A percentile compares a stretch with the other conserved stretches of the same genome.
phyloP scores from a whole-genome alignment of 176 grass and related monocot species.

The Puya raimondii region DNA sequence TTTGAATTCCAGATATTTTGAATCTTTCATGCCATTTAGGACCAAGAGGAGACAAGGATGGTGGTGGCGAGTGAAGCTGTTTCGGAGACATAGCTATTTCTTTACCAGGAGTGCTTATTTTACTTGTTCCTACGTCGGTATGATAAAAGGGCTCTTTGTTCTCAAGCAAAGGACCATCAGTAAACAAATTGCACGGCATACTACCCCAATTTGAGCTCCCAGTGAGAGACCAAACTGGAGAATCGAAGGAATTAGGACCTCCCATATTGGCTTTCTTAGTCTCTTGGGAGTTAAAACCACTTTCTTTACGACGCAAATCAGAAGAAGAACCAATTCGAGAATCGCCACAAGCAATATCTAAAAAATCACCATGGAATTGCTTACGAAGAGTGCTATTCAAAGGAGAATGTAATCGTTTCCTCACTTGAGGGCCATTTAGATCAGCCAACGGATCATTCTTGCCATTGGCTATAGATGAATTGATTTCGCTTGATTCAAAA shows the following conservation, averaged over 20 bases:
- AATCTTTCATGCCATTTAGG: slow-evolving; percentile 67
- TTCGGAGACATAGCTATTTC: slow-evolving; percentile 31
- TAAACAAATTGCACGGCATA: slow-evolving; percentile 35
- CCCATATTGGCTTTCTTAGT: slow-evolving; percentile 65
- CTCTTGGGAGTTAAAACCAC: slow-evolving; percentile 35
- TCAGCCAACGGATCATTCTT: slow-evolving; percentile 23
- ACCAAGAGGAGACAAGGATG: slow-evolving; percentile 69
- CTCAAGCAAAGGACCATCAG: slow-evolving; percentile 73
- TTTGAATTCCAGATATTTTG: slow-evolving; percentile 29
- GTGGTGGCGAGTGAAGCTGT: slow-evolving; percentile 53
- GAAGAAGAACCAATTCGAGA: slow-evolving; percentile 12
- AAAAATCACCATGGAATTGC: slow-evolving; percentile 44
- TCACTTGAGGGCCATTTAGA: slow-evolving; percentile 35
- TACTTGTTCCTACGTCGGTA: slow-evolving; percentile 20
- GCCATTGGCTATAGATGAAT: slow-evolving; percentile 36
- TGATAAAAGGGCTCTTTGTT: slow-evolving; percentile 27
- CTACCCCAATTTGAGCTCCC: slow-evolving; percentile 17
- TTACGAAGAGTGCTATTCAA: slow-evolving; percentile 44
- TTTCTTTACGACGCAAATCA: slow-evolving; percentile 25
- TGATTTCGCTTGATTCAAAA: slow-evolving; percentile 55
- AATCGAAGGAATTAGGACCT: slow-evolving; percentile 27
- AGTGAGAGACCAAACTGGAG: slow-evolving; percentile 19
- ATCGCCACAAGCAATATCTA: slow-evolving; percentile 49
- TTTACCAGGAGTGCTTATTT: slow-evolving; percentile 23
- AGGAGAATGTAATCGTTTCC: slow-evolving; percentile 77